Evolutionary conservation across 2,329 filamentous ascomycete genomes (phyloP), one percentile per base, ranked within the genome.

Genomic region (Talaromyces sp.): DNA sequence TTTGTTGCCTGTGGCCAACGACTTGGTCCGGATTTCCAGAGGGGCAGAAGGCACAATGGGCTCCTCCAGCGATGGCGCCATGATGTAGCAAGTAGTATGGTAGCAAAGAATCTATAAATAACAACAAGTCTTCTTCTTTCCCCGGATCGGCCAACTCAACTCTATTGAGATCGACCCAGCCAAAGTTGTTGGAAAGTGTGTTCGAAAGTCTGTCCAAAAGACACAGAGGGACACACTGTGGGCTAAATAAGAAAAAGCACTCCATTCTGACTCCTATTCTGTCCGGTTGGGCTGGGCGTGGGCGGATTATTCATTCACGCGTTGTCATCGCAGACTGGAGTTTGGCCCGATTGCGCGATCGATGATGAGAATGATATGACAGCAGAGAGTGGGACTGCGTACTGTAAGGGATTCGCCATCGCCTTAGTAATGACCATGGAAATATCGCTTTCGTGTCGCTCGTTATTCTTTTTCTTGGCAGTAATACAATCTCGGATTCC

Each of bases 21-120:
- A 50, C 21, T 62, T 32, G 17, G 55, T 64, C 57, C 24, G 53
- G 70, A 69, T 53, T 65, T 66, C 11, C 62, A 58, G 27, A 70
- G 51, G 14, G 65, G 58, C 17, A 69, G 65, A 58, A 26, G 63
- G 43, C 4, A 63, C 53, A 31, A 68, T 55, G 17, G 67, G 67
- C 19, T 70, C 70, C 64, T 68, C 67, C 19, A 74, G 60, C 32
- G 68, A 73, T 29, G 72, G 72, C 13, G 71, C 72, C 72, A 74
- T 74, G 7, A 10, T 29, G 26, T 19, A 27, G 49, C 14, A 43
- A 6, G 41, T 46, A 46, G 41, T 17, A 46, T n/a, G 13, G 41
- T 6, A 46, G 19, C 9, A 24, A 7, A 43, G 2, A 8, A 19
- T n/a, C 26, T 52, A 27, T 17, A 29, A 52, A n/a, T 17, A 29